Evolutionary conservation across 2,329 filamentous ascomycete genomes (phyloP), one percentile per base, ranked within the genome.

Genomic region (Chrysosporium queenslandicum): DNA sequence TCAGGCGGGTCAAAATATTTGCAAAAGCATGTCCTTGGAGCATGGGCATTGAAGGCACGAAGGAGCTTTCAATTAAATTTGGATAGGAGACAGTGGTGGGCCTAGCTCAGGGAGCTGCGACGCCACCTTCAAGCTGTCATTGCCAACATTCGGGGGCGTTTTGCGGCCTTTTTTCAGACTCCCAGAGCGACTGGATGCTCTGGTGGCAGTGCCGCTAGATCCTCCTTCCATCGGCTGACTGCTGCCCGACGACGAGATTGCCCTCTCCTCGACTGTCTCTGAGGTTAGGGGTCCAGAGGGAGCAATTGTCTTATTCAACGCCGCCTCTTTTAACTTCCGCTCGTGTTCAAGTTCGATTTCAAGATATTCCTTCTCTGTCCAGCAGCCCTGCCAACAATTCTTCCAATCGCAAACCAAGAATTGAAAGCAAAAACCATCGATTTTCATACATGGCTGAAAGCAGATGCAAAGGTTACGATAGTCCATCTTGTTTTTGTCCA

Each of bases 401-500:
- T 89, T 83, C 91, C 91, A 97, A 65, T 97, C 86, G 64, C 88
- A 87, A 18, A 97, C 90, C 11, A 97, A 76, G 59, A 95, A 96
- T 62, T 90, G 88, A 77, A 97, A 97, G 67, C 88, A 94, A 67
- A 91, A 94, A 0, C 84, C 84, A 63, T 97, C 91, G 54, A 97
- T 92, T 71, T 91, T 94, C 80, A 97, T 88, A 68, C 89, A 94
- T 2, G 91, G 91, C 68, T 95, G 89, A 69, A 96, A 96, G 72
- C 91, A 97, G 61, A 96, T 94, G 71, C 89, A 94, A 21, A 97
- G 75, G 59, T 96, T 96, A 64, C 87, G 83, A 66, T 91, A 95
- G 65, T 94, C 88, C 91, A 97, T 97, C 74, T 94, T 95, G 78
- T 96, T 97, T 74, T 91, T 90, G 58, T 94, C 87, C 21, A 89